phyloP scores from a whole-genome alignment of 352 stramenopile genomes.

The Phytophthora sp. region DNA sequence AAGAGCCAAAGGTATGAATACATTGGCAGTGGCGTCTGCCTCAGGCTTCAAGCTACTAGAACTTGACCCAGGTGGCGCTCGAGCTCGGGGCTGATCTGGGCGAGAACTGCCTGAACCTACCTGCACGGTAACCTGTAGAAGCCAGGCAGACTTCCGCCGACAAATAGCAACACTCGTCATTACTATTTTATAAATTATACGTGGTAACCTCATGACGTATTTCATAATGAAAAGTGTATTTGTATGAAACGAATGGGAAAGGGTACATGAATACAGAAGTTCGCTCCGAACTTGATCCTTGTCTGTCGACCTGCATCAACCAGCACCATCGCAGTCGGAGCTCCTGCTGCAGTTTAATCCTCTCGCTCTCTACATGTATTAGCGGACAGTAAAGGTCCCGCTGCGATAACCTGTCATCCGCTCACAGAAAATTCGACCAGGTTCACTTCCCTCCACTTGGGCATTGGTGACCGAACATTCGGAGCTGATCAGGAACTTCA shows the following conservation, averaged over 20 bases:
- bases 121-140: neutral
- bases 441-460: neutral
- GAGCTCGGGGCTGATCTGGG: neutral
- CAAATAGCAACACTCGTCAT: too few species aligned
- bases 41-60: neutral
- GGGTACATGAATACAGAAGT: too few species aligned
- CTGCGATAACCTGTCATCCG: neutral
- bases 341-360: neutral
- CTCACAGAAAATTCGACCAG: neutral
- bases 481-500: neutral
- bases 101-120: neutral
- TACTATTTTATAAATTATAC: too few species aligned
- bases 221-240: too few species aligned
- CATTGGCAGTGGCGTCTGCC: neutral
- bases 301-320: too few species aligned
- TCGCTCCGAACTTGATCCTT: too few species aligned
- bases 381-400: constrained; percentile 2
- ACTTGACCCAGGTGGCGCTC: neutral
- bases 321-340: too few species aligned
- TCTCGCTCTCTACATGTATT: constrained; percentile 1
- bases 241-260: too few species aligned
- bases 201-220: too few species aligned
- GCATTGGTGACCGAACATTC: constrained; percentile 10
- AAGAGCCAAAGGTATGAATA: neutral
- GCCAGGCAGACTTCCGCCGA: neutral